Percentiles rank a stretch among this genome's conserved stretches.
phyloP scores from a whole-genome alignment of 805 yeast species.

The Starmerella apicola region DNA sequence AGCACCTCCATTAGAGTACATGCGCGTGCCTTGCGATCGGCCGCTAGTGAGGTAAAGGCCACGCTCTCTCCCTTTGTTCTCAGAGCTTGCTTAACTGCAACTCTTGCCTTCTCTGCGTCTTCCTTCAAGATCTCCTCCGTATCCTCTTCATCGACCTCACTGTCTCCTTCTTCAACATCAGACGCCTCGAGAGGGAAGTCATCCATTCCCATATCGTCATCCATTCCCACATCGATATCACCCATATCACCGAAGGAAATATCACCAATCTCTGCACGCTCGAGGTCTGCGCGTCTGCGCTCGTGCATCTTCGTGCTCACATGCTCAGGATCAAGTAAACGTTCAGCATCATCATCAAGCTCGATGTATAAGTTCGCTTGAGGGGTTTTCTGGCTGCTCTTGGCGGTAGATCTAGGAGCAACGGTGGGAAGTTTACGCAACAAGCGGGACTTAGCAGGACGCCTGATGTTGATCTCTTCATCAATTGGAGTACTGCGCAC shows the following conservation, averaged over 20 bases:
- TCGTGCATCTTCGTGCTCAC: conserved; percentile 15
- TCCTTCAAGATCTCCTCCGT: conserved; percentile 11
- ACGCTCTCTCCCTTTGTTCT: conserved; percentile 2
- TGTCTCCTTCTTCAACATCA: conserved; percentile 2
- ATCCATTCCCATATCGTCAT: conserved; percentile 2
- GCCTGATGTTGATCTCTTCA: conserved; percentile 6
- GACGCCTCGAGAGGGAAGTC: not conserved
- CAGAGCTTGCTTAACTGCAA: conserved; percentile 4
- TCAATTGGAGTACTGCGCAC: conserved; percentile 12
- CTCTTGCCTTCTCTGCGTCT: conserved; percentile 10
- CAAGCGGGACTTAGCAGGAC: conserved; percentile 4
- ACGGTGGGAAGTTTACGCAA: not conserved
- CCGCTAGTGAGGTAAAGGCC: conserved; percentile 10
- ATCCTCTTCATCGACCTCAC: conserved; percentile 8
- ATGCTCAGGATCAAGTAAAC: conserved; percentile 11
- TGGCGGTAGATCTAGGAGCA: not conserved
- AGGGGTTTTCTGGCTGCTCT: too few species aligned
- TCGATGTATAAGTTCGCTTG: too few species aligned
- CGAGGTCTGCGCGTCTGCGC: conserved; percentile 4
- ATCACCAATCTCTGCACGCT: not conserved
- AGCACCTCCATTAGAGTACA: conserved; percentile 16
- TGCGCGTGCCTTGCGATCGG: conserved; percentile 9
- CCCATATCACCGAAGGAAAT: not conserved
- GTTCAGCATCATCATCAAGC: conserved; percentile 4
- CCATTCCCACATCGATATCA: conserved; percentile 1